Evolutionary conservation across 345 rosid genomes (phyloP).

Genomic region (Acer negundo): DNA sequence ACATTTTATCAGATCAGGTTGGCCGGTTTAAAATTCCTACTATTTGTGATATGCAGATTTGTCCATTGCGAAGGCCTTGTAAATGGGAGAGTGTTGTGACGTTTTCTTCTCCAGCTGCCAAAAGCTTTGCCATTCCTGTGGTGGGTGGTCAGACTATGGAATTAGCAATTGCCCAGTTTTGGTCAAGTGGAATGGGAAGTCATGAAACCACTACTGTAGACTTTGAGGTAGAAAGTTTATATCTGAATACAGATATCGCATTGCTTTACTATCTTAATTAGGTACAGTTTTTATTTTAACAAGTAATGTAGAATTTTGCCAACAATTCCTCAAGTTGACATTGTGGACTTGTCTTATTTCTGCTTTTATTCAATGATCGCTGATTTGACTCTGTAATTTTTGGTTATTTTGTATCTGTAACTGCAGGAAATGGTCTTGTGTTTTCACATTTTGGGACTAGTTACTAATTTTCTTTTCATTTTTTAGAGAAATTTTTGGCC

Average conservation of each 20-base stretch:
- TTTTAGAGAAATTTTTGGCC: background rate
- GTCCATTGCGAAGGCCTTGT: constrained; percentile 87
- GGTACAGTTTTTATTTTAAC: background rate
- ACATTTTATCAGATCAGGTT: constrained; percentile 8
- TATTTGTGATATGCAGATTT: constrained; percentile 57
- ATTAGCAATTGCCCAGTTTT: constrained; percentile 89
- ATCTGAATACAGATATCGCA: background rate
- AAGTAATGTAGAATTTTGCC: background rate
- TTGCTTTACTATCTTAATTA: background rate
- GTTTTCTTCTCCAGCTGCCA: constrained; percentile 78
- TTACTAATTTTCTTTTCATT: background rate
- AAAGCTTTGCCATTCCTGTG: constrained; percentile 80
- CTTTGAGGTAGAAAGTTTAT: constrained; percentile 69
- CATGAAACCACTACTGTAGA: constrained; percentile 74
- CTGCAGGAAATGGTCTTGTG: background rate
- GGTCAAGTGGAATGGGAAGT: constrained; percentile 99
- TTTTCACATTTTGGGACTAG: background rate
- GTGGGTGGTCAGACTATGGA: constrained; percentile 93
- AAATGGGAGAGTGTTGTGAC: constrained; percentile 81
- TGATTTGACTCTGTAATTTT: background rate
- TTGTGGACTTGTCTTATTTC: constrained; percentile 1
- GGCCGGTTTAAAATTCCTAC: constrained; percentile 31
- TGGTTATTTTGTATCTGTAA: background rate
- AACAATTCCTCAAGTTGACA: background rate
- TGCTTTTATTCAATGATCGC: background rate